These are phyloP conservation scores for Cladorrhinum samala DNA, from an alignment of 495 filamentous ascomycete genomes.

Conservation along the genomic window DNA sequence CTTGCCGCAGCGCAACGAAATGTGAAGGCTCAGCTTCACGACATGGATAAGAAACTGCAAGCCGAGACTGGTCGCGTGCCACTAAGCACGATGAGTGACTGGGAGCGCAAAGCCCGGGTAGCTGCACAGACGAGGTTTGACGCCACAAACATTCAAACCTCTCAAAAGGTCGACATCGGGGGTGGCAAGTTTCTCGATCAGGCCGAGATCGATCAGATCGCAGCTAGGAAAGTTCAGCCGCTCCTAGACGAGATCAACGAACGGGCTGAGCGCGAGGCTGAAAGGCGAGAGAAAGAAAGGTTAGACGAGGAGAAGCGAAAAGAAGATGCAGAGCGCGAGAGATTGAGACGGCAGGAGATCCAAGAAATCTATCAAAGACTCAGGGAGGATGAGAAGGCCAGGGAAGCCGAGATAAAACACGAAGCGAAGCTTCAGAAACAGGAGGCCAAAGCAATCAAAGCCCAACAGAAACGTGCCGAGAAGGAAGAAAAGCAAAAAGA, in stretches of 20 bases:
- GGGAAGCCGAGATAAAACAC: conserved; percentile 46
- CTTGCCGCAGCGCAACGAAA: conserved; percentile 78
- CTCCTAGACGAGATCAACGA: conserved; percentile 85
- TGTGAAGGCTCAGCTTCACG: conserved; percentile 67
- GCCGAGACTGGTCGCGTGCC: conserved; percentile 70
- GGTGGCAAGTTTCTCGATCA: conserved; percentile 73
- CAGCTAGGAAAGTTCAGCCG: conserved; percentile 73
- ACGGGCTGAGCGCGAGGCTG: conserved; percentile 59
- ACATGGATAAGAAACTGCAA: conserved; percentile 74
- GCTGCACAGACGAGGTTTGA: conserved; percentile 62
- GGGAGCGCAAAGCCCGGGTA: conserved; percentile 68
- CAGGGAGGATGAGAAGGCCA: conserved; percentile 41
- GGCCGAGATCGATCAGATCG: conserved; percentile 74
- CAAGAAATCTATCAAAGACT: conserved; percentile 37
- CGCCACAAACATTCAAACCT: conserved; percentile 34
- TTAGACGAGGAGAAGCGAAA: conserved; percentile 43
- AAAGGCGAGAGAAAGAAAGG: conserved; percentile 49
- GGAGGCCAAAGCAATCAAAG: conserved; percentile 44
- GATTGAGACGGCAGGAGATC: conserved; percentile 40
- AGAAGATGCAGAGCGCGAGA: conserved; percentile 39
- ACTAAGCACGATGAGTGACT: conserved; percentile 62
- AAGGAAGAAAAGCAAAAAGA: conserved; percentile 39
- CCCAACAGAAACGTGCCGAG: conserved; percentile 42
- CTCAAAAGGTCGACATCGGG: conserved; percentile 71
- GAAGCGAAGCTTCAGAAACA: conserved; percentile 44